Conservation (phyloP, 495 filamentous ascomycete species). For the Oidiodendron maius region DNA sequence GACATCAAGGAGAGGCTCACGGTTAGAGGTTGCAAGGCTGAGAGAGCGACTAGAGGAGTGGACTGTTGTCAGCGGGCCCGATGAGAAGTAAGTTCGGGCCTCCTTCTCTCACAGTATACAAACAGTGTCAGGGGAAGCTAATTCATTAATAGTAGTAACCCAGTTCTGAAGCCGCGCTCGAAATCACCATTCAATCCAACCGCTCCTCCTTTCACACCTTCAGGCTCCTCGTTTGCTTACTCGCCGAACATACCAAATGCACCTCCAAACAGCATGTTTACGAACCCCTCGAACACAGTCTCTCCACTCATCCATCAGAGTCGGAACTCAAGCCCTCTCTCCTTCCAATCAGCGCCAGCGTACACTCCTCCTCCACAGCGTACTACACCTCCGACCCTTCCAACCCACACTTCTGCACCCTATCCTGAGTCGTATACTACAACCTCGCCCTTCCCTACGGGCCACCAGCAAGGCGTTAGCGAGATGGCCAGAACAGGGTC, state of each 20-base stretch:
- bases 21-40: constrained; percentile 11
- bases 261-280: constrained; percentile 10
- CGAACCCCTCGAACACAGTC: background rate
- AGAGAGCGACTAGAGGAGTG: constrained; percentile 16
- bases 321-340: background rate
- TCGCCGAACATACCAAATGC: constrained; percentile 7
- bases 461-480: background rate
- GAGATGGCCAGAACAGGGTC: constrained; percentile 13
- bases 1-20: constrained; percentile 8
- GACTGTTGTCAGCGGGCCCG: background rate
- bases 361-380: background rate
- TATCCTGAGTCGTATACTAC: too few relatives aligned
- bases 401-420: too few relatives aligned
- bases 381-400: background rate
- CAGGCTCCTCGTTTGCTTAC: background rate
- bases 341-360: background rate
- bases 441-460: too few relatives aligned
- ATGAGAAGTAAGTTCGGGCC: constrained; percentile 9
- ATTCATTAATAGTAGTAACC: background rate
- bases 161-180: background rate
- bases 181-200: constrained; percentile 12
- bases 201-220: constrained; percentile 15
- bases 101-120: background rate
- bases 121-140: background rate
- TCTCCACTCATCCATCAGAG: background rate